A percentile compares a stretch with the other conserved stretches of the same genome.
phyloP scores from a whole-genome alignment of 75 land plant species.

The Sequoiadendron giganteum region DNA sequence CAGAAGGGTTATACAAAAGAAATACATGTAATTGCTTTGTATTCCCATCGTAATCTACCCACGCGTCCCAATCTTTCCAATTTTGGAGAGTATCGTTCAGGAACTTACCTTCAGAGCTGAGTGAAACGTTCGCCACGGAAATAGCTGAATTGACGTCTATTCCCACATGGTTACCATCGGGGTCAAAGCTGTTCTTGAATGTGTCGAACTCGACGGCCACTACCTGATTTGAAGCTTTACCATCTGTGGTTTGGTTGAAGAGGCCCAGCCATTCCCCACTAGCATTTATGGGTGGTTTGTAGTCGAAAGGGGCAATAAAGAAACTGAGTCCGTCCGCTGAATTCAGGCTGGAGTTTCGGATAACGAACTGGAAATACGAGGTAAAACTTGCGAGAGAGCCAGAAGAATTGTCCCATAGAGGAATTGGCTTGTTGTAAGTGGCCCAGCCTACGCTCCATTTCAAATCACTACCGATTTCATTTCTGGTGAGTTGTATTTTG shows the following conservation, averaged over 20 bases:
- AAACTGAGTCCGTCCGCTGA: constrained; percentile 22
- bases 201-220: constrained; percentile 60
- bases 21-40: constrained; percentile 10
- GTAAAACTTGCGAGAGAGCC: neutral
- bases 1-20: neutral
- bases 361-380: neutral
- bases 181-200: constrained; percentile 24
- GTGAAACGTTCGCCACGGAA: neutral
- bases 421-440: neutral
- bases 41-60: constrained; percentile 22
- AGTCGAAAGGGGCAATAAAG: neutral
- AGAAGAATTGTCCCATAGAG: neutral
- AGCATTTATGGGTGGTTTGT: neutral
- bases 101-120: too few species aligned
- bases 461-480: neutral
- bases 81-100: neutral
- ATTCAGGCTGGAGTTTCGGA: neutral
- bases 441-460: neutral
- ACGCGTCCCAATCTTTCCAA: neutral
- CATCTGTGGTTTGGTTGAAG: neutral
- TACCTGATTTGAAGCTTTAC: neutral
- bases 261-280: constrained; percentile 14
- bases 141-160: constrained; percentile 37
- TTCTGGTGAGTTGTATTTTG: neutral
- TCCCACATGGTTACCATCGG: constrained; percentile 43